Evolutionary conservation across 148 eudicot genomes (phyloP), one percentile per base, ranked within the genome.

Genomic region (Diospyros kaki): DNA sequence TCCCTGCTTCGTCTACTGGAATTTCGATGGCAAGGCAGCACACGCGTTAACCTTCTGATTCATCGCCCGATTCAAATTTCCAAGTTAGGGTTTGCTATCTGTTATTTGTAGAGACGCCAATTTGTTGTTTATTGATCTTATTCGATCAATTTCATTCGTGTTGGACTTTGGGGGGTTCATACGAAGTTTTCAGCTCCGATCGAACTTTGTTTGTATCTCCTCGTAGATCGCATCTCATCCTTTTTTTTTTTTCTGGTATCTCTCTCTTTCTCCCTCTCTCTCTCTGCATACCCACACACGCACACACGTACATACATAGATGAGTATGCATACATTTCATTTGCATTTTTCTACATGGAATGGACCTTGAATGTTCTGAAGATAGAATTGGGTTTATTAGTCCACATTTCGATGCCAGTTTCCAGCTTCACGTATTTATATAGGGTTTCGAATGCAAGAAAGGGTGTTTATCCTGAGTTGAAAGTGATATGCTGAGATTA

Each of bases 191-290:
- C n/a, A 59, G 39, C 18, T 59, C 60, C 15, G 63, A 59, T 59
- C 63, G 9, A 59, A 59, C 63, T 59, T 9, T 59, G 18, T 59
- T 59, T 48, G n/a, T 59, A 59, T 59, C 63, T 59, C 63, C 39
- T 59, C 63, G 18, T 39, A 18, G 63, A 59, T 59, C 63, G 28
- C 63, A 59, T 59, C 63, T 59, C 38, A 59, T 17, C 39, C 9
- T 59, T 9, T 18, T 59, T 6, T 39, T 59, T 6, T 39, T 59
- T 4, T 59, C 63, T 17, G 63, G 63, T 59, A 17, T 2, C 7
- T 39, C 39, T 59, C 63, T 59, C 38, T 18, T 1, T 18, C 59
- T 14, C 59, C 8, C n/a, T 56, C n/a, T 13, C 6, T 48, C 52
- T 48, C 52, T 48, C 6, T 48, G 8, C 4, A 48, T 28, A 28